A percentile compares a stretch with the other conserved stretches of the same genome.
Evolutionary conservation across 352 stramenopile species (phyloP).

Genomic region (Elongisporangium undulatum): DNA sequence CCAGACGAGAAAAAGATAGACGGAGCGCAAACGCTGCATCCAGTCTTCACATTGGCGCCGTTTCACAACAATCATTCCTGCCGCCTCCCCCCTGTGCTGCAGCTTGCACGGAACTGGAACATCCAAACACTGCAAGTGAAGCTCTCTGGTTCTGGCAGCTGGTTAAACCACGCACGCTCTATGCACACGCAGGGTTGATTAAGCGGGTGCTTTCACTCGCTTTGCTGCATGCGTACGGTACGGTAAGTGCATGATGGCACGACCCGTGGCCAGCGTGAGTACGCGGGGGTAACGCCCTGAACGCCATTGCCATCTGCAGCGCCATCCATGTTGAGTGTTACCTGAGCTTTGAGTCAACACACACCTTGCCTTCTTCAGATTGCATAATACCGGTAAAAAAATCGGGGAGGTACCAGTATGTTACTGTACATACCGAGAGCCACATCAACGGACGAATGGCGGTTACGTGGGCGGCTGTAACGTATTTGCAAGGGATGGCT

Average conservation of each 20-base stretch:
- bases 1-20: background rate
- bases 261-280: background rate
- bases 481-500: background rate
- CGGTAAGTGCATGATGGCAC: background rate
- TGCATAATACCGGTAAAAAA: no score
- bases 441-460: background rate
- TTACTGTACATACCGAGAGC: no score
- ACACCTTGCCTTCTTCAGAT: no score
- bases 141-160: background rate
- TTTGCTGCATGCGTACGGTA: background rate
- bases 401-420: no score
- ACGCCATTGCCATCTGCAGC: no score
- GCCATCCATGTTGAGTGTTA: no score
- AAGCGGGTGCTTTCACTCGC: background rate
- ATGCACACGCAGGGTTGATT: background rate
- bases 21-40: background rate
- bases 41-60: background rate
- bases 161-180: background rate
- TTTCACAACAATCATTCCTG: background rate
- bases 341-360: no score
- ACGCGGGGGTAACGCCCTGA: no score
- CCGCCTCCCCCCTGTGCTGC: no score
- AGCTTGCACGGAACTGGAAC: background rate
- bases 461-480: background rate
- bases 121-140: background rate